phyloP scores from a whole-genome alignment of 2,329 filamentous ascomycete species.

The Stagonosporopsis chrysanthemi region DNA sequence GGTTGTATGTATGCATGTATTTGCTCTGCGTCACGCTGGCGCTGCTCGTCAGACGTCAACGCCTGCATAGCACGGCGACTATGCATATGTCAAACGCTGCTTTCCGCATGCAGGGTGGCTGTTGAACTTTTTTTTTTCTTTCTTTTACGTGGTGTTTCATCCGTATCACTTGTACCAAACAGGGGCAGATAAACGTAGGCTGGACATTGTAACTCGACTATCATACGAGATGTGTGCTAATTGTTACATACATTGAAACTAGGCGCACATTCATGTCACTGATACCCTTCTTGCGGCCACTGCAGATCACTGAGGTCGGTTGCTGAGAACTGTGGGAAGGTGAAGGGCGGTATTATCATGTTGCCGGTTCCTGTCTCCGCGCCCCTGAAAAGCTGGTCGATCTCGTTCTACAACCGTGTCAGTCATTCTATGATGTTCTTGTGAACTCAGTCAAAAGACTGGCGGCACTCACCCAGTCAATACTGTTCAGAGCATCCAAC shows the following conservation, averaged over 20 bases:
- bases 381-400: slow-evolving; percentile 55
- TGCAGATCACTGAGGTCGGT: slow-evolving; percentile 29
- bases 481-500: slow-evolving; percentile 54
- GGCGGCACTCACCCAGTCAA: slow-evolving; percentile 67
- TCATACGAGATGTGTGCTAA: not conserved
- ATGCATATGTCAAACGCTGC: not conserved
- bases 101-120: not conserved
- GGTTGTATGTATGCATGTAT: not conserved
- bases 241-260: not conserved
- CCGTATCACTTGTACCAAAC: not conserved
- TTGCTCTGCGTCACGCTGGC: not conserved
- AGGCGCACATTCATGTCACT: not conserved
- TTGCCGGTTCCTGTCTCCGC: slow-evolving; percentile 35
- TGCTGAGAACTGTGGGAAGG: slow-evolving; percentile 42
- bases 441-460: not conserved
- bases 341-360: slow-evolving; percentile 47
- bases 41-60: slow-evolving; percentile 3
- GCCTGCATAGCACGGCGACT: not conserved
- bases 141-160: not conserved
- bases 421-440: slow-evolving; percentile 6
- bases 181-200: not conserved
- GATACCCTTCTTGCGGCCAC: slow-evolving; percentile 22
- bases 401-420: slow-evolving; percentile 50
- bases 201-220: too few relatives aligned
- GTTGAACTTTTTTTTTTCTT: not conserved